phyloP scores from a whole-genome alignment of 2,329 filamentous ascomycete species.

The Phyllosticta ampelicida region DNA sequence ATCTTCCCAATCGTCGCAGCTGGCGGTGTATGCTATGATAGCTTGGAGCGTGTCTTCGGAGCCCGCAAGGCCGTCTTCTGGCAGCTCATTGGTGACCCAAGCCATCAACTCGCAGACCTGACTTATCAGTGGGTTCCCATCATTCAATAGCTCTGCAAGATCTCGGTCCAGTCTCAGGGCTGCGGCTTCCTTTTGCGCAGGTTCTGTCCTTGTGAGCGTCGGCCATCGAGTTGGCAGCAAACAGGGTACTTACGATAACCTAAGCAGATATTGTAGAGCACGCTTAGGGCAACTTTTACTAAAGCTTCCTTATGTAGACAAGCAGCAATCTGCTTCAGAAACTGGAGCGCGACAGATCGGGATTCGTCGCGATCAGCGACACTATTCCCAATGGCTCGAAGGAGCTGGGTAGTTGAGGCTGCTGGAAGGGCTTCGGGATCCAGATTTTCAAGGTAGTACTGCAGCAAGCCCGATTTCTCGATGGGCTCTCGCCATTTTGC shows the following conservation, averaged over 20 bases:
- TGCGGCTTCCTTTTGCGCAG: conserved; percentile 24
- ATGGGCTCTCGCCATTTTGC: conserved; percentile 22
- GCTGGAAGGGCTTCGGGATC: conserved; percentile 15
- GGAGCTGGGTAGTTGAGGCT: conserved; percentile 21
- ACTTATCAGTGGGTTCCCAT: conserved; percentile 18
- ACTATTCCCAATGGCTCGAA: conserved; percentile 28
- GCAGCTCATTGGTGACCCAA: conserved; percentile 26
- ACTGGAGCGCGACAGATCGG: conserved; percentile 18
- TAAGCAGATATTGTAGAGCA: conserved; percentile 35
- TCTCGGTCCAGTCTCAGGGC: conserved; percentile 23
- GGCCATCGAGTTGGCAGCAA: neutral
- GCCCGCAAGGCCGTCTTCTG: conserved; percentile 7
- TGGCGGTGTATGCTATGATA: neutral
- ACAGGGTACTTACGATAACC: conserved; percentile 25
- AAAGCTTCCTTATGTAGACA: conserved; percentile 20
- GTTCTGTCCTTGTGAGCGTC: conserved; percentile 15
- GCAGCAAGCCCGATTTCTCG: conserved; percentile 20
- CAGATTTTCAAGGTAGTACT: conserved; percentile 18
- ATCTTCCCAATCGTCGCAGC: conserved; percentile 9
- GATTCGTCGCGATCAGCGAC: conserved; percentile 28
- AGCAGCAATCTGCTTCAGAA: conserved; percentile 19
- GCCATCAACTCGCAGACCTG: conserved; percentile 25
- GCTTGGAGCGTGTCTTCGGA: conserved; percentile 7
- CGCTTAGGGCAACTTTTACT: conserved; percentile 24
- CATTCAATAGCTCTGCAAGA: conserved; percentile 17